Conservation (phyloP, 2,329 filamentous ascomycete species). For the Monosporascus ibericus region DNA sequence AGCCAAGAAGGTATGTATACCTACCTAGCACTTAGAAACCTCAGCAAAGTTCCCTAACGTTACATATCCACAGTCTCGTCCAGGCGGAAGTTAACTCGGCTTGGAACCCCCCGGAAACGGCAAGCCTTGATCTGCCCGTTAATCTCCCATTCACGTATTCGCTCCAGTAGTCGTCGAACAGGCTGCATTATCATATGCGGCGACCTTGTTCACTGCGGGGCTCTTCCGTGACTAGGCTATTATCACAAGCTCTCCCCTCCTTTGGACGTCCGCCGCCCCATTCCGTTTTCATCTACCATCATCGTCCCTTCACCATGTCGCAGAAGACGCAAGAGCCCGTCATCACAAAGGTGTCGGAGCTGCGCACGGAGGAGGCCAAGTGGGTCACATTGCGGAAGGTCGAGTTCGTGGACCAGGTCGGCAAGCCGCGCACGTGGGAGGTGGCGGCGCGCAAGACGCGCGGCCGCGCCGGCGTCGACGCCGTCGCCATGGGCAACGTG, state of each 20-base stretch:
- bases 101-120: too few species aligned
- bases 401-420: constrained; percentile 51
- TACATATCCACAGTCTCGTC: too few species aligned
- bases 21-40: too few species aligned
- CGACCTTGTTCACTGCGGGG: neutral
- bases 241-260: neutral
- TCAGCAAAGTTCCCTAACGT: too few species aligned
- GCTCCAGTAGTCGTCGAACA: neutral
- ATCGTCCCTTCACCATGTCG: constrained; percentile 25
- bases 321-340: constrained; percentile 36
- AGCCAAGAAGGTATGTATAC: too few species aligned
- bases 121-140: too few species aligned
- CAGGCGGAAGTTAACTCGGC: too few species aligned
- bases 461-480: constrained; percentile 48
- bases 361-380: constrained; percentile 45
- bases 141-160: neutral
- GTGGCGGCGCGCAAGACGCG: constrained; percentile 53
- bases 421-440: constrained; percentile 52
- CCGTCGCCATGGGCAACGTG: constrained; percentile 57
- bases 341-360: constrained; percentile 40
- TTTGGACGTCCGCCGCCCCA: neutral
- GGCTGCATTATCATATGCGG: neutral
- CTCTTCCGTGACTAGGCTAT: neutral
- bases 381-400: constrained; percentile 53
- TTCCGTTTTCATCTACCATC: neutral